A percentile compares a stretch with the other conserved stretches of the same genome.
Conservation (phyloP, 805 yeast species). For the Pichia paraexigua region DNA sequence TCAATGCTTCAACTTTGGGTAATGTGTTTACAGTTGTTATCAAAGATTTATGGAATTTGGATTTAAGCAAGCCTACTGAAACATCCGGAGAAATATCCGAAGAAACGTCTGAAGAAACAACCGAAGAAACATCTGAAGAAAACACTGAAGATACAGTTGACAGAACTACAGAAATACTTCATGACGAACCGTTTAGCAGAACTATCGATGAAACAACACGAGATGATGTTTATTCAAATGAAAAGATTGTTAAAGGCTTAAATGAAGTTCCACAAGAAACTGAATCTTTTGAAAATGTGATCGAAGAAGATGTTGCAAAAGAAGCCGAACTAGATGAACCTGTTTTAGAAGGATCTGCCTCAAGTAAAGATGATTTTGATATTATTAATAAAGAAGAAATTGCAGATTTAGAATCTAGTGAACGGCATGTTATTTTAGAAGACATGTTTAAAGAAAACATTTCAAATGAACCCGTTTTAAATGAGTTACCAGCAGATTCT, state of each 20-base stretch:
- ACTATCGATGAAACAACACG: background rate
- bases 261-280: background rate
- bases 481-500: background rate
- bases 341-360: background rate
- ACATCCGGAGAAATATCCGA: background rate
- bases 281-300: background rate
- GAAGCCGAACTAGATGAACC: background rate
- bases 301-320: background rate
- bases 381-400: background rate
- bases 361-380: background rate
- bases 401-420: background rate
- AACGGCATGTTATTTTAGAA: background rate
- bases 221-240: background rate
- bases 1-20: constrained; percentile 27
- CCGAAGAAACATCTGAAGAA: background rate
- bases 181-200: too few relatives aligned
- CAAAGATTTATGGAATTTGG: constrained; percentile 33
- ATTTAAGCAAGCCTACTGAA: constrained; percentile 4
- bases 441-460: background rate
- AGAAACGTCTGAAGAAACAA: background rate
- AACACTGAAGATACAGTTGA: background rate
- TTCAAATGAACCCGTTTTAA: background rate
- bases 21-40: constrained; percentile 28
- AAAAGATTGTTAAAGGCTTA: background rate
- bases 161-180: too few relatives aligned